Evolutionary conservation across 2,329 filamentous ascomycete species (phyloP), one percentile per base, ranked within the genome.

Genomic region (Epichloe bromicola): DNA sequence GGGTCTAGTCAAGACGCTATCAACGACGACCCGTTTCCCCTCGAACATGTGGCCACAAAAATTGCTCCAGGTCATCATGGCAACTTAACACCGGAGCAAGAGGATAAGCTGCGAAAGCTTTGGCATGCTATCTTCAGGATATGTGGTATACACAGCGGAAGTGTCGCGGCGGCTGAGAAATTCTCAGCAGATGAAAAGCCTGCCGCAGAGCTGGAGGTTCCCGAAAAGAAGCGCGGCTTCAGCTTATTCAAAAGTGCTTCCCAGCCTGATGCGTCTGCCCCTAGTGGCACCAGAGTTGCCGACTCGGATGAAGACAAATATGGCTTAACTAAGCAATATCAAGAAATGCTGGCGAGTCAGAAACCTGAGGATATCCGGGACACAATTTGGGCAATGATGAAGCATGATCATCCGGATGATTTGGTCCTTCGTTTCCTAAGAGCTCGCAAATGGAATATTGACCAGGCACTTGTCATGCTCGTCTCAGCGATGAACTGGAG

Each of bases 401-500:
- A 97, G 72, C 85, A 93, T 61, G 93, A 98, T 63, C 82, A 97
- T 63, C 93, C 93, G 0, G 93, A 98, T 68, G 85, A 84, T 2
- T 72, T 94, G 17, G 70, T 91, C 15, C 70, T 95, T 52, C 82
- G 89, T 41, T 95, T 95, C 67, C 72, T 95, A 51, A 77, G 89
- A 48, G 89, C 89, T n/a, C 78, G 89, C 44, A 95, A 95, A 69
- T 98, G 93, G 93, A 88, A 98, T 63, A 82, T 95, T 17, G 85
- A 95, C 48, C 89, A 88, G 64, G 93, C 93, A 4, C 75, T 97
- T 26, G 78, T 95, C 57, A 98, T 98, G 93, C 72, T 96, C 66
- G 78, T 98, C 42, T 88, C 88, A 2, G 95, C 93, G 1, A 87
- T 97, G 79, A 85, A 88, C 65, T 98, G 93, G 93, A 82, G 93